phyloP scores from a whole-genome alignment of 1,284 basidiomycete species.

The Hemileccinum hortonii region DNA sequence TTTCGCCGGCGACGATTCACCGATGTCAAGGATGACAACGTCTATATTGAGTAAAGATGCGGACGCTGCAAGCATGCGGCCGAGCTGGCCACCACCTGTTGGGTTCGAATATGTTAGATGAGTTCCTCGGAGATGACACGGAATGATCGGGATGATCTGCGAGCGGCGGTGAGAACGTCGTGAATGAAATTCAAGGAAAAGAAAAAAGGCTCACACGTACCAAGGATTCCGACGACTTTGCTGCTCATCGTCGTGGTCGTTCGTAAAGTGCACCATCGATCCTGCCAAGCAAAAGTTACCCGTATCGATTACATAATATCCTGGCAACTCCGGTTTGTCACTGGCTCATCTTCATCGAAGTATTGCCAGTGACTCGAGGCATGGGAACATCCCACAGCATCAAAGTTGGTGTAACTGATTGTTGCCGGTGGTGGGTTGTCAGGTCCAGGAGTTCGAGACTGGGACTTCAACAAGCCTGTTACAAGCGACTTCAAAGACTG shows the following conservation, averaged over 20 bases:
- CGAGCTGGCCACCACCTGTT: slow-evolving; percentile 95
- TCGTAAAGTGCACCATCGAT: not conserved
- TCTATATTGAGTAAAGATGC: slow-evolving; percentile 88
- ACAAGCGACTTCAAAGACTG: too few relatives aligned
- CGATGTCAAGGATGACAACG: slow-evolving; percentile 87
- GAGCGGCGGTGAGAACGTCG: slow-evolving; percentile 6
- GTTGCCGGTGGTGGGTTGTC: too few relatives aligned
- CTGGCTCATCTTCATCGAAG: too few relatives aligned
- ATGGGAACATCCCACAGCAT: too few relatives aligned
- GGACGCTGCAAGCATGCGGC: slow-evolving; percentile 94
- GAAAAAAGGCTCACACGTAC: slow-evolving; percentile 26
- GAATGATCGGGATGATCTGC: slow-evolving; percentile 13
- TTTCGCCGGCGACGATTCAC: slow-evolving; percentile 83
- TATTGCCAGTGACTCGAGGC: too few relatives aligned
- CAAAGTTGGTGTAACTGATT: too few relatives aligned
- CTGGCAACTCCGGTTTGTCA: too few relatives aligned
- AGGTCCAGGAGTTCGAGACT: too few relatives aligned
- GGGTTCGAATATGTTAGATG: slow-evolving; percentile 12
- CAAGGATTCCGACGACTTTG: slow-evolving; percentile 29
- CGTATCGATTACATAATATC: not conserved
- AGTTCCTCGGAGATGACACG: not conserved
- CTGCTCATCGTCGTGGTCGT: slow-evolving; percentile 21
- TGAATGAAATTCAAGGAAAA: not conserved
- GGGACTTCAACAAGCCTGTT: too few relatives aligned
- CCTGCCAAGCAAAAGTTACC: not conserved